phyloP scores from a whole-genome alignment of 768 basidiomycete species.

The Boletus sp. region DNA sequence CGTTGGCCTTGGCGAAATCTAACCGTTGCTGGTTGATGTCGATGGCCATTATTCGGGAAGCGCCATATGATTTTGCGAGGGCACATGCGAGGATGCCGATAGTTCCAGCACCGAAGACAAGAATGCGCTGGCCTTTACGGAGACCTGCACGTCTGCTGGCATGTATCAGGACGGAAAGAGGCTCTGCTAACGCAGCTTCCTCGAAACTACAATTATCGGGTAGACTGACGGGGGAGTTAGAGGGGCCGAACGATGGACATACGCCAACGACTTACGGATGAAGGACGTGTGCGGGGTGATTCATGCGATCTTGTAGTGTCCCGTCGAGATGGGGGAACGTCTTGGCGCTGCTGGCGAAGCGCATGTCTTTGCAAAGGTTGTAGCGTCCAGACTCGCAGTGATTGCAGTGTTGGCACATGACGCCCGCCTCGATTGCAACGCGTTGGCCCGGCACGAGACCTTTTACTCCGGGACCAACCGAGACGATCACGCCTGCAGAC shows the following conservation, averaged over 20 bases:
- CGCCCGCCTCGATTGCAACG: constrained; percentile 91
- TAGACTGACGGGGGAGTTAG: constrained; percentile 44
- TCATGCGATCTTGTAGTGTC: constrained; percentile 82
- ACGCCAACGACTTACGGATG: constrained; percentile 65
- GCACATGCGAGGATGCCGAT: constrained; percentile 90
- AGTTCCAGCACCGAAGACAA: constrained; percentile 90
- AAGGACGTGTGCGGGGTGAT: constrained; percentile 81
- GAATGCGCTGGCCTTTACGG: constrained; percentile 59
- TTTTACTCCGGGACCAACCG: constrained; percentile 71
- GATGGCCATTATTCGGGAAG: constrained; percentile 66
- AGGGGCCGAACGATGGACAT: background rate
- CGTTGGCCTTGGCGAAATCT: constrained; percentile 69
- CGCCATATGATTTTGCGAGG: constrained; percentile 69
- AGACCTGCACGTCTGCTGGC: constrained; percentile 47
- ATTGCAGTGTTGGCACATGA: constrained; percentile 75
- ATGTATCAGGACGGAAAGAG: constrained; percentile 85
- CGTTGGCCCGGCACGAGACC: constrained; percentile 71
- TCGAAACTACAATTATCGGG: constrained; percentile 76
- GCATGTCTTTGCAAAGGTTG: constrained; percentile 88
- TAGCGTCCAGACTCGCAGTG: constrained; percentile 77
- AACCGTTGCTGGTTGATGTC: constrained; percentile 86
- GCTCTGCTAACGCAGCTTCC: constrained; percentile 87
- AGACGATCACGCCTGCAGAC: constrained; percentile 80
- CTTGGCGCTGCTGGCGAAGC: constrained; percentile 87
- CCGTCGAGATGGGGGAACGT: constrained; percentile 93